Percentiles rank a stretch among this genome's conserved stretches.
These are phyloP conservation scores for Phytopythium mirpurense DNA, from an alignment of 352 stramenopile species.

Conservation along the genomic window DNA sequence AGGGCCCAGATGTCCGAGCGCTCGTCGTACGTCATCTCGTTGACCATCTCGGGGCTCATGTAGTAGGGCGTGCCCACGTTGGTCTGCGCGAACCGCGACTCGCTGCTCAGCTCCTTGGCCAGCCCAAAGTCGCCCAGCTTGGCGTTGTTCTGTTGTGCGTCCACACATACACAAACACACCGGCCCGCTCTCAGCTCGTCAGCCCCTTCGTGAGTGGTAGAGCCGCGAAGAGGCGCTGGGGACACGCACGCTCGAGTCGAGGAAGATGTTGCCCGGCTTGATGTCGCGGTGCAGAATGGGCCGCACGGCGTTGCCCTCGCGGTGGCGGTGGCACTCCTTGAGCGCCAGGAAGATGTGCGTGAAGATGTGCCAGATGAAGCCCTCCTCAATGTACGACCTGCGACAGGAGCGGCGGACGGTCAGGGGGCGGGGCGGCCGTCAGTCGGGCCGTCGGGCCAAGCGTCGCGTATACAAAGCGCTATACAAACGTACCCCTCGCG, in stretches of 20 bases:
- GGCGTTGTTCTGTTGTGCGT: slow-evolving; percentile 66
- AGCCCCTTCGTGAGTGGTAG: too few relatives aligned
- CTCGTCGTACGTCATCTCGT: slow-evolving; percentile 91
- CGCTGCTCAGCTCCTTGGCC: slow-evolving; percentile 87
- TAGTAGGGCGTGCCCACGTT: slow-evolving; percentile 93
- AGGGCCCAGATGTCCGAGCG: slow-evolving; percentile 91
- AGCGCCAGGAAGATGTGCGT: slow-evolving; percentile 90
- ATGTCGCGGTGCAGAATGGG: slow-evolving; percentile 90
- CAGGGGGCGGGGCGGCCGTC: background rate
- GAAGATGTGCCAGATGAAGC: slow-evolving; percentile 92
- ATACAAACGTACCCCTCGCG: slow-evolving; percentile 62
- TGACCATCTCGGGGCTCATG: slow-evolving; percentile 91
- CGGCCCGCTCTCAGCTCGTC: too few relatives aligned
- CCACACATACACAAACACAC: slow-evolving; percentile 7
- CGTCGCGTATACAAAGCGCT: background rate
- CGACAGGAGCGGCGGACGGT: too few relatives aligned
- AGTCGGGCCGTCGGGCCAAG: background rate
- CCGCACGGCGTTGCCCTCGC: slow-evolving; percentile 68
- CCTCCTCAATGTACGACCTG: slow-evolving; percentile 89
- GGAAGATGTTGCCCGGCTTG: slow-evolving; percentile 91
- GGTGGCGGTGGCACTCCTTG: slow-evolving; percentile 88
- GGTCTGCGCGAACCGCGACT: slow-evolving; percentile 88
- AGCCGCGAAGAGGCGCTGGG: background rate
- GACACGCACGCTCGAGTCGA: slow-evolving; percentile 79
- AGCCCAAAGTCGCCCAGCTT: slow-evolving; percentile 92